These are phyloP conservation scores for Apiospora kogelbergensis DNA, from an alignment of 2,329 filamentous ascomycete species.

Conservation along the genomic window DNA sequence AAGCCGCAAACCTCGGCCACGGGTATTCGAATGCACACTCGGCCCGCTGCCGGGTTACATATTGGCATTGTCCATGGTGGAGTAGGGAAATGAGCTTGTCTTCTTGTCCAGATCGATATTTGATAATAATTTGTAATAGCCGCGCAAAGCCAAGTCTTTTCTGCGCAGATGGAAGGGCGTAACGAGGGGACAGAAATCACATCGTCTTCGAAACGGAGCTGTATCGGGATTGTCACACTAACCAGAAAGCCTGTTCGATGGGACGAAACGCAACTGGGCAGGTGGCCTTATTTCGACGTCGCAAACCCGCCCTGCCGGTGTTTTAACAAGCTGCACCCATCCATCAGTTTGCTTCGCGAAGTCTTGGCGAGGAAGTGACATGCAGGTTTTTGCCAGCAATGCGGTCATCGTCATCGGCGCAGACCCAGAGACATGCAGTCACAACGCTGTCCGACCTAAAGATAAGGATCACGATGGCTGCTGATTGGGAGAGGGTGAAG, in stretches of 20 bases:
- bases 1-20: too few species aligned
- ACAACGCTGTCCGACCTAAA: neutral
- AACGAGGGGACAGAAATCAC: neutral
- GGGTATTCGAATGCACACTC: too few species aligned
- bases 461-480: neutral
- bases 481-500: neutral
- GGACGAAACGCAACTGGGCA: neutral
- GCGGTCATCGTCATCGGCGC: neutral
- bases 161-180: neutral
- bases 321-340: too few species aligned
- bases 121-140: constrained; percentile 2
- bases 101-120: neutral
- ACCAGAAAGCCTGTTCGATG: neutral
- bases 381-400: neutral
- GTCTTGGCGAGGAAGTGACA: neutral
- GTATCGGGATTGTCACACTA: neutral
- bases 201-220: neutral
- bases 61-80: neutral
- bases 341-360: too few species aligned
- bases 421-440: neutral
- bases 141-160: neutral
- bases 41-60: too few species aligned
- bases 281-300: neutral
- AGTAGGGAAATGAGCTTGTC: neutral
- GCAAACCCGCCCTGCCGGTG: neutral